Conservation (phyloP, 2,329 filamentous ascomycete genomes). For the Aspergillus ochraceoroseus region DNA sequence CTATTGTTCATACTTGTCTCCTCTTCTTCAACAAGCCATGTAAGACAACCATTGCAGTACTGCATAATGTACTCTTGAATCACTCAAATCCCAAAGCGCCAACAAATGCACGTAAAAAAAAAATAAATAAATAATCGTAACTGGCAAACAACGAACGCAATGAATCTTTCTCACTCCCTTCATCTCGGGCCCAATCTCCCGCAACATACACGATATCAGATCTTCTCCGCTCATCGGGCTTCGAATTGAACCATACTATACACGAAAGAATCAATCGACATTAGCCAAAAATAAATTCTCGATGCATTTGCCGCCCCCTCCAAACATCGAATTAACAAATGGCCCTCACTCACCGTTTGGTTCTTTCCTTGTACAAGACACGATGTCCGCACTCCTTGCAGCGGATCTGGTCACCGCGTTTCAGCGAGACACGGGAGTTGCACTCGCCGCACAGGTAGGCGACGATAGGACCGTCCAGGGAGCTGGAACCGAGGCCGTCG, state of each 20-base stretch:
- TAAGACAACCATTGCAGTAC: background rate
- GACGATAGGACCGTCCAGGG: slow-evolving; percentile 54
- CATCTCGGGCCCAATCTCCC: background rate
- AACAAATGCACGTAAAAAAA: slow-evolving; percentile 32
- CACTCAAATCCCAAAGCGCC: slow-evolving; percentile 29
- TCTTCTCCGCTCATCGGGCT: slow-evolving; percentile 59
- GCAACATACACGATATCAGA: background rate
- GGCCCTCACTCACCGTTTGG: slow-evolving; percentile 92
- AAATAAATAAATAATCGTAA: slow-evolving; percentile 23
- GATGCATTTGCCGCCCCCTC: background rate
- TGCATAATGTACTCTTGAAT: slow-evolving; percentile 9
- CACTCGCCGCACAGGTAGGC: slow-evolving; percentile 79
- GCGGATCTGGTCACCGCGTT: slow-evolving; percentile 72
- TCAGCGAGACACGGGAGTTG: slow-evolving; percentile 68
- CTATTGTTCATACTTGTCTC: no score
- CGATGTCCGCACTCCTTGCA: slow-evolving; percentile 93
- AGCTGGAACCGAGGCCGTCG: slow-evolving; percentile 42
- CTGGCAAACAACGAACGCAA: background rate
- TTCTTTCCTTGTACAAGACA: slow-evolving; percentile 95
- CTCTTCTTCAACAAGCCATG: background rate
- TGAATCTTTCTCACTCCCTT: no score
- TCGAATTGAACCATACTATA: slow-evolving; percentile 98
- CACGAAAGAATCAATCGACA: slow-evolving; percentile 8
- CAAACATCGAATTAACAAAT: no score
- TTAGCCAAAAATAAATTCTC: slow-evolving; percentile 8